A percentile compares a stretch with the other conserved stretches of the same genome.
Evolutionary conservation across 1,284 basidiomycete genomes (phyloP).

Genomic region (Ustilago nuda): DNA sequence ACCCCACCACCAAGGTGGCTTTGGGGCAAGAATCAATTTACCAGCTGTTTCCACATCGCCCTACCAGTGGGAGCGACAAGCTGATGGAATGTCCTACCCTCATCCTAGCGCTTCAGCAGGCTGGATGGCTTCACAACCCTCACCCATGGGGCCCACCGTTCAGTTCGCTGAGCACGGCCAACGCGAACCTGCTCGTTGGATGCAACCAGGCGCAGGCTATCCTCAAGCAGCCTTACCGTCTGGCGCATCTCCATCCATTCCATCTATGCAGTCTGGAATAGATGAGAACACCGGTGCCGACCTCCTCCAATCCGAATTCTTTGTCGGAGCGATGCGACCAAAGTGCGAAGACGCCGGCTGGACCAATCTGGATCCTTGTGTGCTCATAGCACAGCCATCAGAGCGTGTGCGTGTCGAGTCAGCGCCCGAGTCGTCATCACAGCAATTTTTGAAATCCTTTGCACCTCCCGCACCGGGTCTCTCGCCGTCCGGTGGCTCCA

Average conservation of each 20-base stretch:
- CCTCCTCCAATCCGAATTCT: constrained; percentile 35
- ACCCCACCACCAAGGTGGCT: neutral
- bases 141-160: neutral
- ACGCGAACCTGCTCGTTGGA: neutral
- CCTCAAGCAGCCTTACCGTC: constrained; percentile 2
- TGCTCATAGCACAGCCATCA: constrained; percentile 18
- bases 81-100: neutral
- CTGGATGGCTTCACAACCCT: neutral
- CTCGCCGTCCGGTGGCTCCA: constrained; percentile 14
- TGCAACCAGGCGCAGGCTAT: constrained; percentile 4
- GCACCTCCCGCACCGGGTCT: neutral
- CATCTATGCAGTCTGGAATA: neutral
- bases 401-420: constrained; percentile 33
- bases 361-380: constrained; percentile 23
- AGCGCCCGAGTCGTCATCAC: neutral
- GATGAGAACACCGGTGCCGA: constrained; percentile 9
- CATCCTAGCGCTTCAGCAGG: neutral
- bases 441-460: neutral
- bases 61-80: constrained; percentile 25
- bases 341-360: constrained; percentile 6
- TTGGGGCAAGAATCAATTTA: neutral
- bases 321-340: constrained; percentile 16
- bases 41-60: neutral
- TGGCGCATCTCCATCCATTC: neutral
- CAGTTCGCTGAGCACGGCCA: constrained; percentile 4